These are phyloP conservation scores for Lipomyces japonicus DNA, from an alignment of 805 yeast genomes.

Conservation along the genomic window DNA sequence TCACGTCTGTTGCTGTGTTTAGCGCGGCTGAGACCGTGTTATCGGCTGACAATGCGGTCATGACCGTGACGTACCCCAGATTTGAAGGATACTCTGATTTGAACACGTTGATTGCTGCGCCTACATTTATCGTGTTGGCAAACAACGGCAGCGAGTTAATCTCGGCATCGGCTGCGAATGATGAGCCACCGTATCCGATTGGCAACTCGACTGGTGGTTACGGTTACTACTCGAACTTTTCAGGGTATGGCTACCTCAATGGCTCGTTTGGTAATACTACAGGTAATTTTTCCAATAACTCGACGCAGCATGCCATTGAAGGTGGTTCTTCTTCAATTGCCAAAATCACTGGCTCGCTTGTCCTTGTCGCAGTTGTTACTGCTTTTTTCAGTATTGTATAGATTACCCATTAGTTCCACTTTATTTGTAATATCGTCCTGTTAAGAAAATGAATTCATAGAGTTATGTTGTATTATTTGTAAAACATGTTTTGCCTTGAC, in stretches of 20 bases:
- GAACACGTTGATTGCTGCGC: conserved; percentile 6
- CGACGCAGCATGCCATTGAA: background rate
- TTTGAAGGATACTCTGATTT: conserved; percentile 21
- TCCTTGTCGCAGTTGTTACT: background rate
- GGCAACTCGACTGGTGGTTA: background rate
- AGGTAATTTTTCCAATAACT: background rate
- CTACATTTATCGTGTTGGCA: background rate
- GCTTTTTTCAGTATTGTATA: too few species aligned
- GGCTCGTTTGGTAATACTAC: conserved; percentile 1
- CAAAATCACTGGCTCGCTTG: background rate
- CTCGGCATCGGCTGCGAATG: background rate
- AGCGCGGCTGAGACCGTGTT: conserved; percentile 17
- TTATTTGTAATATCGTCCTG: too few species aligned
- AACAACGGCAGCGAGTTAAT: background rate
- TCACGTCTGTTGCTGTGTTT: conserved; percentile 21
- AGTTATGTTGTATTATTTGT: too few species aligned
- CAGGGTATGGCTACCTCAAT: background rate
- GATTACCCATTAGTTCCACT: too few species aligned
- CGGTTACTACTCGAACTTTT: background rate
- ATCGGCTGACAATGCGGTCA: conserved; percentile 11
- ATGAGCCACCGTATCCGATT: background rate
- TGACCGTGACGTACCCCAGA: conserved; percentile 23
- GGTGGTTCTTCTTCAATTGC: background rate
- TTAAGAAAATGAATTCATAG: too few species aligned
- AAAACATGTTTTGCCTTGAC: too few species aligned